These are phyloP conservation scores for Microcos paniculata DNA, from an alignment of 345 rosid species.

Conservation along the genomic window DNA sequence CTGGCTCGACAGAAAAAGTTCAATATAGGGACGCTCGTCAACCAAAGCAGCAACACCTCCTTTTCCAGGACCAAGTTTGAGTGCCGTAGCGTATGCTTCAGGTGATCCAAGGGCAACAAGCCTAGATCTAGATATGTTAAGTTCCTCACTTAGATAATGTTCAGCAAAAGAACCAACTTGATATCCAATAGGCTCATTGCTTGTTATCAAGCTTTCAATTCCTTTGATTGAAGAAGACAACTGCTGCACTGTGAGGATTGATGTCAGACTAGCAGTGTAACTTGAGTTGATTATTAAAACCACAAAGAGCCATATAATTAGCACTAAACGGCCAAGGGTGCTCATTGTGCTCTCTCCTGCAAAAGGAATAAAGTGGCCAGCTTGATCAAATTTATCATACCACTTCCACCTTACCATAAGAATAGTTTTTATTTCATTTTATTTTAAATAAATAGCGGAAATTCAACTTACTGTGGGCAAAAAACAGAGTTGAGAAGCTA, in stretches of 20 bases:
- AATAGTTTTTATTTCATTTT: neutral
- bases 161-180: conserved; percentile 93
- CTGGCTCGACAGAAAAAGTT: conserved; percentile 70
- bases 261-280: conserved; percentile 95
- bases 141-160: conserved; percentile 65
- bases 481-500: conserved; percentile 93
- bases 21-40: conserved; percentile 79
- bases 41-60: conserved; percentile 95
- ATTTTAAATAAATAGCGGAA: neutral
- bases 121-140: conserved; percentile 69
- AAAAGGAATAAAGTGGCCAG: conserved; percentile 21
- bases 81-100: conserved; percentile 70
- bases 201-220: conserved; percentile 60
- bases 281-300: conserved; percentile 91
- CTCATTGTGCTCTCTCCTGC: conserved; percentile 87
- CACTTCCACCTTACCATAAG: neutral
- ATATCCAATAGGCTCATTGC: conserved; percentile 70
- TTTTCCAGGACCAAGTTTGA: conserved; percentile 60
- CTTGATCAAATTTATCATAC: conserved; percentile 25
- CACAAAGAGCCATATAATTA: conserved; percentile 88
- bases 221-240: conserved; percentile 81
- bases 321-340: conserved; percentile 80
- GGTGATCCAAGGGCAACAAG: conserved; percentile 80
- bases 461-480: conserved; percentile 75
- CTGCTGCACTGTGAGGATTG: conserved; percentile 90